Evolutionary conservation across 148 eudicot genomes (phyloP), one percentile per base, ranked within the genome.

Genomic region (Linanthus parryae): DNA sequence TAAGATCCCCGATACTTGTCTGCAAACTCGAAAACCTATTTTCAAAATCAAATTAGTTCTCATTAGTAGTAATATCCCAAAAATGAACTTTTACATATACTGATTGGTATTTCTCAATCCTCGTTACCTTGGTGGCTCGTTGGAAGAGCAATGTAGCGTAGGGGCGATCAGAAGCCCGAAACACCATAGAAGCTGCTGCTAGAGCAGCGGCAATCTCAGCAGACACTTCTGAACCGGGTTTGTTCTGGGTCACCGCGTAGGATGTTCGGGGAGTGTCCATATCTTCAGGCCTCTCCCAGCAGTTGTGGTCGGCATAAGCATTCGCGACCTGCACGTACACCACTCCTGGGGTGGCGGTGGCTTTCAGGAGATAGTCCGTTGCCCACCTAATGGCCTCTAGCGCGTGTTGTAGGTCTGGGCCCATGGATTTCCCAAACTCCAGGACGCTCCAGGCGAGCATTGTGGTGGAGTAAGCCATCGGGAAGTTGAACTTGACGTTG

Each of bases 201-300:
- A 79, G 54, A 0, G 89, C 84, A 0, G 89, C 84, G 0, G 84
- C 82, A 16, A 75, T 79, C 71, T 82, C 89, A 0, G 61, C 84
- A 0, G 84, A 61, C 26, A 82, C 77, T 39, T 82, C 84, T 0
- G 85, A 82, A 0, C 89, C 89, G 0, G 89, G 84, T 12, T 53
- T 37, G 1, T 55, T 23, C 13, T 25, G 17, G 23, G 47, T 70
- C 4, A 82, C 79, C 0, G 70, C 70, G 12, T 64, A 75, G 13
- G 68, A 43, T 0, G 79, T 82, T 11, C 89, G 73, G 9, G 67
- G 73, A 14, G 85, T 83, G 45, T 76, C 82, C 90, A 83, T 83
- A 6, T 83, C 90, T 46, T 83, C 90, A 0, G 90, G 90, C 44
- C 89, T 48, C 38, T 79, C 74, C 90, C 90, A 79, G 29, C 90